Evolutionary conservation across 163 green algal genomes (phyloP), one percentile per base, ranked within the genome.

Genomic region (Scenedesmus sp.): DNA sequence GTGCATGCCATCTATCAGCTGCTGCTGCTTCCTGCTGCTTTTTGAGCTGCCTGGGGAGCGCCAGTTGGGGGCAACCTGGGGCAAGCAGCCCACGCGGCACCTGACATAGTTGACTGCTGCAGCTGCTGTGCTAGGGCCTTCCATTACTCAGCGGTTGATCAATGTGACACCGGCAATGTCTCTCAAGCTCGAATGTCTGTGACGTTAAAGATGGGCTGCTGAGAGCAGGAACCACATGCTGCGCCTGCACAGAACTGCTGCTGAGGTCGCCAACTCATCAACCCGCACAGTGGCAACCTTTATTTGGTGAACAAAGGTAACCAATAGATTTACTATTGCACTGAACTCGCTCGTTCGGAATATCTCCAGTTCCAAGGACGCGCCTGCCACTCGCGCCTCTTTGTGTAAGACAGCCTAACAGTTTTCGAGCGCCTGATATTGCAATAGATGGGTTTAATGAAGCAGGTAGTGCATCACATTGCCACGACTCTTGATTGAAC

Each of bases 11-110:
- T 76, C 65, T 40, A 76, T 76, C 2, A 76, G 65, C 65, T 76
- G 65, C 65, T 76, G 65, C 65, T 76, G 65, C 65, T 76, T 76
- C 65, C 65, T 76, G 65, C 65, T 76, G 65, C 65, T 76, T 40
- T 76, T 76, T 2, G 0, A 22, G 65, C 65, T 76, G 65, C 65
- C 65, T 76, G 65, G 15, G 24, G 65, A 76, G 65, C 65, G 65
- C 65, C 65, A 76, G 18, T 76, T 76, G 2, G 65, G 65, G 65
- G 65, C 65, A 76, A 76, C 65, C 9, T 76, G 65, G 65, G 65
- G 65, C 65, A 76, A 40, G 65, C 65, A 76, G 65, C 65, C 65
- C 30, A 76, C 65, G 26, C 65, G 65, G 65, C 65, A 76, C 65
- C 40, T 76, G 30, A 76, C 65, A 76, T 76, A 76, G 30, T 76